phyloP scores from a whole-genome alignment of 2,329 filamentous ascomycete genomes.

The Simplicillium aogashimaense region DNA sequence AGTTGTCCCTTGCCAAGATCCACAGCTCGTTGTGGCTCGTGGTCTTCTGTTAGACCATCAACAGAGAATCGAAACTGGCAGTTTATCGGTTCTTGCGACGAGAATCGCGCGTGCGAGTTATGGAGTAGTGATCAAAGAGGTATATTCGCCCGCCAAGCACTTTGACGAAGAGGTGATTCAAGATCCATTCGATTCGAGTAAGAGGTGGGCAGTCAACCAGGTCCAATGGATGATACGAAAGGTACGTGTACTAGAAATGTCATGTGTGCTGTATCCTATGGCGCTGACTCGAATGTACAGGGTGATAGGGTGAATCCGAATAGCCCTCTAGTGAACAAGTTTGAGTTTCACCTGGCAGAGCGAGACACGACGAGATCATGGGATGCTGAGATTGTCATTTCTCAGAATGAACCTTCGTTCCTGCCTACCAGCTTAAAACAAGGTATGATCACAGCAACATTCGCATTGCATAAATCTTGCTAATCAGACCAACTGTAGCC shows the following conservation, averaged over 20 bases:
- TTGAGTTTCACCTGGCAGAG: constrained; percentile 21
- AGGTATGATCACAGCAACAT: constrained; percentile 14
- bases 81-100: constrained; percentile 29
- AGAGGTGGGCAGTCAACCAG: constrained; percentile 28
- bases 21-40: constrained; percentile 44
- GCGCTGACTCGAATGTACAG: constrained; percentile 13
- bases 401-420: constrained; percentile 22
- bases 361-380: constrained; percentile 22
- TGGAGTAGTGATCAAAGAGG: constrained; percentile 26
- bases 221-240: constrained; percentile 32
- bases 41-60: constrained; percentile 40
- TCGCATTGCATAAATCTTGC: background rate
- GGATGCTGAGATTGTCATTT: constrained; percentile 28
- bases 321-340: constrained; percentile 19
- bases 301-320: constrained; percentile 28
- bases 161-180: constrained; percentile 21
- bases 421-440: constrained; percentile 27
- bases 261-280: too few species aligned
- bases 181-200: constrained; percentile 21
- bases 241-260: constrained; percentile 13
- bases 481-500: constrained; percentile 12
- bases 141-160: constrained; percentile 25
- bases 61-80: constrained; percentile 31
- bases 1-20: constrained; percentile 36
- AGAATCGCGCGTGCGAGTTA: constrained; percentile 32